A percentile compares a stretch with the other conserved stretches of the same genome.
Conservation (phyloP, 805 yeast genomes). For the Yarrowia deformans region DNA sequence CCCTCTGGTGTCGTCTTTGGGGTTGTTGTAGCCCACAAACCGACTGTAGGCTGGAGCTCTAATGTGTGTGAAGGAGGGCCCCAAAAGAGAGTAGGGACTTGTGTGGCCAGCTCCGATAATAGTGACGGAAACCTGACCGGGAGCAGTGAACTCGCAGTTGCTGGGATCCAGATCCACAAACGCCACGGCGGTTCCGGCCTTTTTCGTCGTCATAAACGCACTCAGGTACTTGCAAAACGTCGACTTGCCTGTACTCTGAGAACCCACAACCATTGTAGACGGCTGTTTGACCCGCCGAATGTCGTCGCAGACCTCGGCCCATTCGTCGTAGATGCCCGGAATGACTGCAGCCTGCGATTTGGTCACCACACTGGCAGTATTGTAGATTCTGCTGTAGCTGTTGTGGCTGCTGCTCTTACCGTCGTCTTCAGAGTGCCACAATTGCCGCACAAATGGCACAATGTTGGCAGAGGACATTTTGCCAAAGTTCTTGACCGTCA, state of each 20-base stretch:
- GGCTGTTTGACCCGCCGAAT: constrained; percentile 9
- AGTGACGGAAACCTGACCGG: constrained; percentile 23
- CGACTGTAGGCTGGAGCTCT: constrained; percentile 13
- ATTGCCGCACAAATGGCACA: constrained; percentile 19
- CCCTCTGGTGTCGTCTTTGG: constrained; percentile 25
- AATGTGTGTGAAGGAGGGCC: constrained; percentile 27
- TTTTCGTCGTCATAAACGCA: constrained; percentile 9
- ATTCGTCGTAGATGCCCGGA: constrained; percentile 4
- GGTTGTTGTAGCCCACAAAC: constrained; percentile 38
- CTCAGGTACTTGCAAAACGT: constrained; percentile 24
- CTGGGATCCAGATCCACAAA: constrained; percentile 35
- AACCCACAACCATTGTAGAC: constrained; percentile 27
- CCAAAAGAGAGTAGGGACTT: constrained; percentile 19
- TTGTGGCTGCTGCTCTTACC: background rate
- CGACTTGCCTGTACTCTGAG: constrained; percentile 30
- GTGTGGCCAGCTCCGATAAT: background rate
- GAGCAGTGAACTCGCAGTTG: constrained; percentile 30
- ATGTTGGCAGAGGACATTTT: constrained; percentile 19
- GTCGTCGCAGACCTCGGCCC: constrained; percentile 32
- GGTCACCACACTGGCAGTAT: constrained; percentile 16
- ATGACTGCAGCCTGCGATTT: constrained; percentile 14
- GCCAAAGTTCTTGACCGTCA: constrained; percentile 13
- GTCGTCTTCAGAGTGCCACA: constrained; percentile 15
- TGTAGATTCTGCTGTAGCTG: constrained; percentile 26
- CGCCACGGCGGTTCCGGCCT: background rate